Base-by-base conservation (phyloP, 225 moss, liverwort and hornwort genomes). In the Rhytidiadelphus loreus region DNA sequence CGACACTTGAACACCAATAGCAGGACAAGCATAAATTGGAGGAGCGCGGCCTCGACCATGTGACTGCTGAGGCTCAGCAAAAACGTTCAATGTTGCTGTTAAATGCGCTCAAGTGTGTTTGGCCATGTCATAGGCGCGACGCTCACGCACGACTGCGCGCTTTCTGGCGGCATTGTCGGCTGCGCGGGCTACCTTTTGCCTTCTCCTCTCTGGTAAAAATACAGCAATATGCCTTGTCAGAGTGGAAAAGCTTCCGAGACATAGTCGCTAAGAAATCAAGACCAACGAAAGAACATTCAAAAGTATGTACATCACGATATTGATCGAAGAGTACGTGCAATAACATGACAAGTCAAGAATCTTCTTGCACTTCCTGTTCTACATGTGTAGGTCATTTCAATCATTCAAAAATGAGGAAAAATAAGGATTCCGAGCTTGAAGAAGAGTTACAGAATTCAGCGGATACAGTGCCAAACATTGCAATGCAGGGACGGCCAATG, bases 51-150 rank as follows among this genome's bases (percentile, higher is more conserved):
- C 23, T 60, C 68, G 57, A 58, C 55, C 43, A 83, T 61, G 37
- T 60, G 52, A 81, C 39, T 22, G 64, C 16, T 14, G 13, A 61
- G 12, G 74, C 60, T 46, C 46, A 6, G 35, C 33, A 60, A 74
- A n/a, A 41, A 29, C 20, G 50, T 26, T 39, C 64, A 64, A 11
- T 19, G 12, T 16, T 46, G 21, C 11, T 37, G 59, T 66, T 41
- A 50, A 35, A 18, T 48, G 48, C 24, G 44, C 56, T 85, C 39
- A 91, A 6, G 93, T 90, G 76, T 93, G 93, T 22, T 86, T 88
- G 52, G 93, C 93, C 93, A 93, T 93, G 33, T 91, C 80, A 46
- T 57, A 26, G 46, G 93, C 91, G n/a, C 93, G 93, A 56, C 90
- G 91, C 84, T 91, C 93, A 3, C 90, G 93, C 29, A 62, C 91